Evolutionary conservation across 495 filamentous ascomycete genomes (phyloP).

Genomic region (Chaetomium fimeti): DNA sequence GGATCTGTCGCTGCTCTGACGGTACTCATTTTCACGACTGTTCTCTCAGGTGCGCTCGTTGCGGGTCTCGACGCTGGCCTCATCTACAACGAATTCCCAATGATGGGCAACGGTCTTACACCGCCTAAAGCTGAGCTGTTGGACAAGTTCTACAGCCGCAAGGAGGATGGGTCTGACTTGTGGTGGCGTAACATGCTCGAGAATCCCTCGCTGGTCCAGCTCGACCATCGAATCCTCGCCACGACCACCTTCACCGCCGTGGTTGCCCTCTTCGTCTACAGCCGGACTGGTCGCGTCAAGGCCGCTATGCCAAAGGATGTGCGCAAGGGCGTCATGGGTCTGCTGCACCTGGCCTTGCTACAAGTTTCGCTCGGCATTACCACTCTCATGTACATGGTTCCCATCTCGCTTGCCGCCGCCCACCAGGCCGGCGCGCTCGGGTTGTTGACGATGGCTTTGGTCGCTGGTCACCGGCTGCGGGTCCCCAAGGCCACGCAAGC

Average conservation of each 20-base stretch:
- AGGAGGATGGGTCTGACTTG: conserved; percentile 70
- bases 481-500: conserved; percentile 49
- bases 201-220: conserved; percentile 90
- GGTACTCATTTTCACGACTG: conserved; percentile 78
- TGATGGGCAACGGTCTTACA: conserved; percentile 79
- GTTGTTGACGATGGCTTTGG: conserved; percentile 74
- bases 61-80: conserved; percentile 93
- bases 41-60: conserved; percentile 89
- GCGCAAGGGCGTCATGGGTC: conserved; percentile 69
- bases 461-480: conserved; percentile 63
- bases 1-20: conserved; percentile 69
- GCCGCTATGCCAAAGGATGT: conserved; percentile 62
- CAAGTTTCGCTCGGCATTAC: conserved; percentile 85
- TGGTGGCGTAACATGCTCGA: conserved; percentile 97
- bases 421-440: conserved; percentile 92
- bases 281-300: conserved; percentile 62
- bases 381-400: conserved; percentile 90
- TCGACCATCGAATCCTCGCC: conserved; percentile 92
- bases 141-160: conserved; percentile 79
- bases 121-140: conserved; percentile 83
- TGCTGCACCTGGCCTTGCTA: conserved; percentile 76
- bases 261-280: conserved; percentile 72
- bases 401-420: conserved; percentile 78
- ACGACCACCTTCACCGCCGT: conserved; percentile 83
- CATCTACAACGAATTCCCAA: conserved; percentile 98